Evolutionary conservation across 2,329 filamentous ascomycete species (phyloP).

Genomic region (Dactylellina sp.): DNA sequence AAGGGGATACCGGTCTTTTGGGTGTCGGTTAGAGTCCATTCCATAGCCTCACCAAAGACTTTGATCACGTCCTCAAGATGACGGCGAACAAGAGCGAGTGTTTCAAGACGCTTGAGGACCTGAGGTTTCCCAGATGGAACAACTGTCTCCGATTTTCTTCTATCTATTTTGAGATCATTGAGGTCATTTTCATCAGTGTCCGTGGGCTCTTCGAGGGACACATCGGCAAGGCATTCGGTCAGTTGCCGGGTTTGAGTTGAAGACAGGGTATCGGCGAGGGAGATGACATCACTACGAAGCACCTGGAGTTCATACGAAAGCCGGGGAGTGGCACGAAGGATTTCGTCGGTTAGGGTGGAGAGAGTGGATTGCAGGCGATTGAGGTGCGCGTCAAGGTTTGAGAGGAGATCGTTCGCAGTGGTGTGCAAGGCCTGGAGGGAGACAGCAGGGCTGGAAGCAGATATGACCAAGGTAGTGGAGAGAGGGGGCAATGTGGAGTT

Average conservation of each 20-base stretch:
- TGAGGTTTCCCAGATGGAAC: conserved; percentile 54
- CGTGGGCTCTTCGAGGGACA: conserved; percentile 34
- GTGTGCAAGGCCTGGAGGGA: conserved; percentile 73
- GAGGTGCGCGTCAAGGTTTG: conserved; percentile 88
- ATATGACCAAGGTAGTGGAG: conserved; percentile 66
- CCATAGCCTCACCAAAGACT: conserved; percentile 93
- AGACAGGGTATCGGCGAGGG: conserved; percentile 57
- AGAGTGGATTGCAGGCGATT: conserved; percentile 82
- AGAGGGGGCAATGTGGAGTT: conserved; percentile 81
- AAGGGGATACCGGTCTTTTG: conserved; percentile 50
- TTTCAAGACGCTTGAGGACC: conserved; percentile 75
- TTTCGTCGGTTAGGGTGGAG: conserved; percentile 93
- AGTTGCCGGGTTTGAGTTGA: conserved; percentile 40
- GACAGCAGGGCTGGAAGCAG: conserved; percentile 60
- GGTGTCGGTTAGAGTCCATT: conserved; percentile 73
- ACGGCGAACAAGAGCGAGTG: conserved; percentile 80
- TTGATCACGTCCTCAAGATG: conserved; percentile 91
- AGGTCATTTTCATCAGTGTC: not conserved
- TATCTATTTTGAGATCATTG: conserved; percentile 7
- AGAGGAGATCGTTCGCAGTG: conserved; percentile 84
- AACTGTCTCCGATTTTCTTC: not conserved
- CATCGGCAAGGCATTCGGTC: conserved; percentile 44
- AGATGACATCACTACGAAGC: conserved; percentile 59
- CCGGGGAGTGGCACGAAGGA: conserved; percentile 85
- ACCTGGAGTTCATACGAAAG: conserved; percentile 79